Base-by-base conservation (phyloP, 1,284 basidiomycete genomes). In the Sanghuangporus weigelae region DNA sequence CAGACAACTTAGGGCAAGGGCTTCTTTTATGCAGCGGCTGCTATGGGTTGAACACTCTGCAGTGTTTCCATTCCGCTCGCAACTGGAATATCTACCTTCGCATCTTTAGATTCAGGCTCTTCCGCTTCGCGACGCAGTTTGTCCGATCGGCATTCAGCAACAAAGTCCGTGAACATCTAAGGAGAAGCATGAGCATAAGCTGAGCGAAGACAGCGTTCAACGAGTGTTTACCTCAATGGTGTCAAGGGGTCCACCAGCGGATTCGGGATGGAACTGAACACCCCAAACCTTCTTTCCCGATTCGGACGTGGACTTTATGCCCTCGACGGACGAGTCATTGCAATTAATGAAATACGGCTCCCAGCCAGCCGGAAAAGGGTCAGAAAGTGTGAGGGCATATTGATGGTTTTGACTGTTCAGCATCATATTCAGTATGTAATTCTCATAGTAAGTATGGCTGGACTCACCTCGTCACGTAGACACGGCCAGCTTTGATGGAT, bases 321-420 rank as follows among this genome's bases (percentile, higher is more conserved):
- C 95, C 73, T 97, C 95, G n/a, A 96, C 93, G 1, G 93, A 96
- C 21, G 94, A 96, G 77, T 96, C 92, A 73, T 97, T 97, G 78
- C 93, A 96, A 78, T 97, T 97, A 79, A 97, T 95, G 81, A 97
- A 97, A 83, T 96, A 96, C 0, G 95, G 95, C 69, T 96, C 94
- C 94, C 93, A 98, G 23, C 94, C 96, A 65, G 83, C 79, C 35
- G 95, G 95, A 89, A 97, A 97, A 3, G 93, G 89, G 71, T 98
- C 95, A 66, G 91, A 88, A 60, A 98, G 78, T 72, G 87, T 90
- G 67, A 97, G 79, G n/a, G 96, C 96, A 74, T 98, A 98, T 72
- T 98, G 95, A 76, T 96, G 91, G 75, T 96, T 95, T 84, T 95
- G 93, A 69, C 91, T 91, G 58, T 39, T 42, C 46, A 38, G 63